Base-by-base conservation (phyloP, 2,329 filamentous ascomycete species). In the Parafenestella ontariensis region DNA sequence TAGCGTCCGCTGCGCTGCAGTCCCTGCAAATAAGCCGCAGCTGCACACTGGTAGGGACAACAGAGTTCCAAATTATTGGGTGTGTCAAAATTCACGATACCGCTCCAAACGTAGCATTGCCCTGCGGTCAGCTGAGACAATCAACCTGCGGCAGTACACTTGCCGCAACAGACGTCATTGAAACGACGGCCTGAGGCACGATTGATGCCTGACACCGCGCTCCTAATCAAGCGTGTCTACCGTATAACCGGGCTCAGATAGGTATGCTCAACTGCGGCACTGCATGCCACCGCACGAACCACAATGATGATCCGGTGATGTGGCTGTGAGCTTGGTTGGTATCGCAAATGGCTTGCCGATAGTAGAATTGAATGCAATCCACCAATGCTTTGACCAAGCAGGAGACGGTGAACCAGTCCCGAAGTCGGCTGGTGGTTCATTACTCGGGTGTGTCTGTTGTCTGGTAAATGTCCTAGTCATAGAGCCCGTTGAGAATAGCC, bases 21-120 rank as follows among this genome's bases (percentile, higher is more conserved):
- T 50, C 21, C 40, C 18, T 58, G 49, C 53, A 54, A 45, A 47
- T 62, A 60, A 62, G 59, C 59, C 46, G 43, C 53, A 59, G 46
- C 48, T 51, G 52, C 40, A 49, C 39, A 20, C 55, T 42, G 52
- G 49, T 34, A 56, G 44, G n/a, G 26, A 18, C 28, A 31, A 20
- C 33, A 41, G 39, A 45, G 44, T 36, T 43, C 17, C 43, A 20
- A 17, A 41, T 46, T 17, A 62, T 64, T 65, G 58, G 61, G 21
- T 43, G 20, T 26, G 15, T 34, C n/a, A 17, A 37, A 18, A 28
- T n/a, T 41, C 46, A 46, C n/a, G 51, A 54, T 40, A 42, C 49
- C 41, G 49, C 36, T 46, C 41, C 29, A 42, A 28, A 20, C 21
- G 29, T 26, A 24, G 21, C 49, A 51, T 40, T 31, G 41, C 21